Conservation (phyloP, 352 stramenopile species). For the Discostella stelligera region DNA sequence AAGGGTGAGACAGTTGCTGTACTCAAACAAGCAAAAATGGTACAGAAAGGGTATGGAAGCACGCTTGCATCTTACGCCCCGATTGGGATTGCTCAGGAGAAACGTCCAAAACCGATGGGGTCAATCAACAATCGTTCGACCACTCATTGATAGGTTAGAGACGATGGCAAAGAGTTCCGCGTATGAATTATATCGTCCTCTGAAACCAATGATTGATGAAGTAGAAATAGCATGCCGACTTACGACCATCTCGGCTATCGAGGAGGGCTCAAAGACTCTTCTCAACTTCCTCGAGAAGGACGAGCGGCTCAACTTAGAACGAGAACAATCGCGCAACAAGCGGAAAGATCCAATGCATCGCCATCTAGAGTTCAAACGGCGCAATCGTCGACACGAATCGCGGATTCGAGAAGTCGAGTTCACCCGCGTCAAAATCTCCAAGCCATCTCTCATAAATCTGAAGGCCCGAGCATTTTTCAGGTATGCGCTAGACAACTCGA, state of each 20-base stretch:
- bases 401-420: neutral
- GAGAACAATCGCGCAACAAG: slow-evolving; percentile 5
- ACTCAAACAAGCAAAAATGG: slow-evolving; percentile 3
- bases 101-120: slow-evolving; percentile 5
- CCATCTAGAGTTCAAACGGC: neutral
- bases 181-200: slow-evolving; percentile 8
- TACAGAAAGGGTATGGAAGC: slow-evolving; percentile 1
- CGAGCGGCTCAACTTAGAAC: neutral
- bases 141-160: slow-evolving; percentile 13
- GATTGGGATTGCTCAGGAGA: slow-evolving; percentile 4
- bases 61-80: slow-evolving; percentile 7
- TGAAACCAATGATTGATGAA: slow-evolving; percentile 20
- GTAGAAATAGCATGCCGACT: slow-evolving; percentile 11
- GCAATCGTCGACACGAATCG: neutral
- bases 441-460: slow-evolving; percentile 7
- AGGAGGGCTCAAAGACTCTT: slow-evolving; percentile 24
- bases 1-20: neutral
- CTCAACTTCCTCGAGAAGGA: slow-evolving; percentile 24
- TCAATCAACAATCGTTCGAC: slow-evolving; percentile 22
- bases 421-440: neutral
- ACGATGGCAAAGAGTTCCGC: neutral
- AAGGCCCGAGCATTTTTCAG: slow-evolving; percentile 19
- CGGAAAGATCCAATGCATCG: slow-evolving; percentile 3
- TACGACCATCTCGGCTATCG: slow-evolving; percentile 27
- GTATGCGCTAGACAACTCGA: slow-evolving; percentile 20